Evolutionary conservation across 225 moss, liverwort and hornwort species (phyloP), one percentile per base, ranked within the genome.

Genomic region (Bryoerythrophyllum caledonicum): DNA sequence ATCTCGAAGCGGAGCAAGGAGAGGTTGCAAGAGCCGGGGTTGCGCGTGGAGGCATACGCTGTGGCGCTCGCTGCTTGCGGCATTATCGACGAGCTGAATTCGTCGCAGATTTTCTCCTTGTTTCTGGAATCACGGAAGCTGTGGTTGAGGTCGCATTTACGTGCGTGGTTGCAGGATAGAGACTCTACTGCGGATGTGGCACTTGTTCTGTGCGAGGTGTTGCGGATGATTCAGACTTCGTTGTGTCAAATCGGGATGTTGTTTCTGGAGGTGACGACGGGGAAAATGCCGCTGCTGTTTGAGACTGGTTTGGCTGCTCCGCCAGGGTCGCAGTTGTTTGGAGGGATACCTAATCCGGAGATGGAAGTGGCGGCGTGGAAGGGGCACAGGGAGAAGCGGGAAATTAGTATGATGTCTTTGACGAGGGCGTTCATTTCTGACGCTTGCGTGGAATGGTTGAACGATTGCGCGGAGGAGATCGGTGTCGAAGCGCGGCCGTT

Each of bases 1-100:
- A 97, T 97, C 78, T 92, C 91, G 16, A 92, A 94, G 90, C 74
- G 94, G 76, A 91, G 94, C 73, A 90, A 87, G 79, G 96, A 97
- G 66, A 86, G 96, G 72, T 83, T 94, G 71, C 96, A 97, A 78
- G 89, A 97, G 78, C 68, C 91, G 41, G 94, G 86, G 28, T 67
- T 93, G 61, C 78, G 76, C 41, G 96, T 94, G 0, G 85, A 73
- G 9, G 91, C 89, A 24, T 97, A 97, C 60, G 92, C 90, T 25
- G 90, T 97, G 59, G 94, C 96, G 19, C 85, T 97, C 2, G 87
- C 94, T 20, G 91, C 88, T 21, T 81, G 85, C 60, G 94, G 91
- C 57, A 97, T 90, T 64, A 94, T 92, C 15, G 94, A 94, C 25
- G 96, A 93, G 81, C 90, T 94, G 17, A 87, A 88, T 77, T 92